These are phyloP conservation scores for Ophiocordyceps camponoti-saundersi DNA, from an alignment of 2,329 filamentous ascomycete genomes.

Conservation along the genomic window DNA sequence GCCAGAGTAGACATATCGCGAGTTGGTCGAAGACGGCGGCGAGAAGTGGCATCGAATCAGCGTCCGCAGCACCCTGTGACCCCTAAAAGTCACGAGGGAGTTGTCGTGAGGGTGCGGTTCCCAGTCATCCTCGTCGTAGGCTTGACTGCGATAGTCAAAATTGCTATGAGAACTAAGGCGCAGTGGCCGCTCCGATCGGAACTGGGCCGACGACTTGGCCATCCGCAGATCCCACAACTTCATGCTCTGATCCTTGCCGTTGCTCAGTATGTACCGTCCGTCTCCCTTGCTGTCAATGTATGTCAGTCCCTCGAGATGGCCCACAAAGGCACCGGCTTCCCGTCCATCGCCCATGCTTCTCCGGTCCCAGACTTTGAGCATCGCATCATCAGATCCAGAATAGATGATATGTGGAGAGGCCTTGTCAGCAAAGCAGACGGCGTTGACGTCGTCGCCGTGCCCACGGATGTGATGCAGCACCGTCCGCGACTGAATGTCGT, in stretches of 20 bases:
- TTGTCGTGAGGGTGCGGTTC: conserved; percentile 59
- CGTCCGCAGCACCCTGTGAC: conserved; percentile 76
- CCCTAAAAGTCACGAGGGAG: conserved; percentile 82
- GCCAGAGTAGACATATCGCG: conserved; percentile 83
- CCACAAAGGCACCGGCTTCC: conserved; percentile 47
- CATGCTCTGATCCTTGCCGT: conserved; percentile 92
- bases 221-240: conserved; percentile 92
- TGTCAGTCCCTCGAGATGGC: conserved; percentile 49
- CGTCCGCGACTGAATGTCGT: conserved; percentile 70
- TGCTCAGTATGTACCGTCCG: conserved; percentile 72
- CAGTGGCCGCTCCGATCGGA: conserved; percentile 36
- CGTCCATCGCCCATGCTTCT: conserved; percentile 78
- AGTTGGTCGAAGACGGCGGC: conserved; percentile 70
- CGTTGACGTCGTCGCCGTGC: conserved; percentile 83
- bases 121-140: conserved; percentile 48
- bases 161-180: conserved; percentile 33
- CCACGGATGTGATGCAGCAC: conserved; percentile 61
- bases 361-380: conserved; percentile 91
- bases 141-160: conserved; percentile 60
- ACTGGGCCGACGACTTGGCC: conserved; percentile 60
- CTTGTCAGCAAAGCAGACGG: conserved; percentile 86
- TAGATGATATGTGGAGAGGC: conserved; percentile 86
- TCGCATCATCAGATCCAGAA: conserved; percentile 87
- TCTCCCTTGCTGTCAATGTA: conserved; percentile 57
- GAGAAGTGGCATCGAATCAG: conserved; percentile 93